Conservation (phyloP, 345 rosid genomes). For the Jatropha curcas region DNA sequence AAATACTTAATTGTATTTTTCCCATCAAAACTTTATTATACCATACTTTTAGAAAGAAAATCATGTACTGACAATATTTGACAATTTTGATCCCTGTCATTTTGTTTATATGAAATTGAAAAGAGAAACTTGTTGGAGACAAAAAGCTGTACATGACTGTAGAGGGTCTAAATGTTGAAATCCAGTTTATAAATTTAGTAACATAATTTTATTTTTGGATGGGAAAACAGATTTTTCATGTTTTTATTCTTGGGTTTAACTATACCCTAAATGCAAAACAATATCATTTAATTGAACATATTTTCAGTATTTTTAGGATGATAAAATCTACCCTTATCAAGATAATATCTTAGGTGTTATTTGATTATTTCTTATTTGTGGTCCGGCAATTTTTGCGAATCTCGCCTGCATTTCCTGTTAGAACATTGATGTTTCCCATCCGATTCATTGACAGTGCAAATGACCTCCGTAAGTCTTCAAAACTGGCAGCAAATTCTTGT, state of each 20-base stretch:
- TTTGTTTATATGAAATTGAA: constrained; percentile 11
- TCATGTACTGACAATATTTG: constrained; percentile 8
- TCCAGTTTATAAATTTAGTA: background rate
- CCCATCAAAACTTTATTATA: constrained; percentile 5
- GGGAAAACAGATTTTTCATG: constrained; percentile 19
- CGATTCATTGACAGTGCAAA: constrained; percentile 64
- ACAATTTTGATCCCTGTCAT: constrained; percentile 22
- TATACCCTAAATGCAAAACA: constrained; percentile 1
- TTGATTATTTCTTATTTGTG: constrained; percentile 30
- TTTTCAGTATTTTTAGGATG: constrained; percentile 5
- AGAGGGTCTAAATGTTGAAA: background rate
- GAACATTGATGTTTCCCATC: constrained; percentile 64
- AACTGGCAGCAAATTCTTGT: constrained; percentile 49
- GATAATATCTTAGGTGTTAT: background rate
- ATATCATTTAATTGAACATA: constrained; percentile 3
- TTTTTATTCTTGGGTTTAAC: constrained; percentile 9
- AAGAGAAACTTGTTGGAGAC: constrained; percentile 14
- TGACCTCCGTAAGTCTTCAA: constrained; percentile 57
- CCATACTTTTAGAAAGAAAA: constrained; percentile 17
- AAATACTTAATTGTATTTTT: constrained; percentile 24
- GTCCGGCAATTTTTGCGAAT: constrained; percentile 54
- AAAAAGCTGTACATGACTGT: background rate
- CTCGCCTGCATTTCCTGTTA: constrained; percentile 63
- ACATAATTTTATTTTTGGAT: constrained; percentile 31
- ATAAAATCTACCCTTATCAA: constrained; percentile 10